phyloP scores from a whole-genome alignment of 2,329 filamentous ascomycete genomes.

The Aspergillus tubingensis region DNA sequence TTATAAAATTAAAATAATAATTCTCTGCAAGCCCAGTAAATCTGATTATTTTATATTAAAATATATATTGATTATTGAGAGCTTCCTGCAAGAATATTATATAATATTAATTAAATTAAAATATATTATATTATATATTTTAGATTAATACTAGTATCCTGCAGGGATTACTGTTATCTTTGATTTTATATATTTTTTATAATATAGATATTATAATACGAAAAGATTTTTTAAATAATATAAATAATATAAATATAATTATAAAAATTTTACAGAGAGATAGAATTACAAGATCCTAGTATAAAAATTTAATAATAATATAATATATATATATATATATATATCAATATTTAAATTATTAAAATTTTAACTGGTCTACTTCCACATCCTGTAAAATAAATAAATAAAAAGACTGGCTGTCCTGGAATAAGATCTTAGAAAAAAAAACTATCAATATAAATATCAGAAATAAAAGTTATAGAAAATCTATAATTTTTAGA shows the following conservation, averaged over 20 bases:
- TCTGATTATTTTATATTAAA: background rate
- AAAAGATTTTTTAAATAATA: background rate
- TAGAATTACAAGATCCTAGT: background rate
- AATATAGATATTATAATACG: background rate
- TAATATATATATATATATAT: background rate
- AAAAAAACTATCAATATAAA: background rate
- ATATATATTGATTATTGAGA: background rate
- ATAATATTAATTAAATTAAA: background rate
- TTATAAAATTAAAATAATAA: background rate
- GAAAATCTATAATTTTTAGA: background rate
- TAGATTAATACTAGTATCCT: background rate
- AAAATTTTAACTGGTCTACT: background rate
- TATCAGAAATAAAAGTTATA: background rate
- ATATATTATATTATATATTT: background rate
- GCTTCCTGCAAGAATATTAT: background rate
- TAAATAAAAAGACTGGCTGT: background rate
- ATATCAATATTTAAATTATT: background rate
- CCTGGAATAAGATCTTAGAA: background rate
- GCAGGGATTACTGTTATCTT: background rate
- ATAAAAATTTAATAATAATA: background rate
- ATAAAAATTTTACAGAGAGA: rapidly evolving
- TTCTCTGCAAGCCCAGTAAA: background rate
- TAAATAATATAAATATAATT: background rate
- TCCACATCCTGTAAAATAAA: background rate
- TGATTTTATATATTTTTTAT: background rate